A percentile compares a stretch with the other conserved stretches of the same genome.
These are phyloP conservation scores for Inga laurina DNA, from an alignment of 306 rosid genomes.

Conservation along the genomic window DNA sequence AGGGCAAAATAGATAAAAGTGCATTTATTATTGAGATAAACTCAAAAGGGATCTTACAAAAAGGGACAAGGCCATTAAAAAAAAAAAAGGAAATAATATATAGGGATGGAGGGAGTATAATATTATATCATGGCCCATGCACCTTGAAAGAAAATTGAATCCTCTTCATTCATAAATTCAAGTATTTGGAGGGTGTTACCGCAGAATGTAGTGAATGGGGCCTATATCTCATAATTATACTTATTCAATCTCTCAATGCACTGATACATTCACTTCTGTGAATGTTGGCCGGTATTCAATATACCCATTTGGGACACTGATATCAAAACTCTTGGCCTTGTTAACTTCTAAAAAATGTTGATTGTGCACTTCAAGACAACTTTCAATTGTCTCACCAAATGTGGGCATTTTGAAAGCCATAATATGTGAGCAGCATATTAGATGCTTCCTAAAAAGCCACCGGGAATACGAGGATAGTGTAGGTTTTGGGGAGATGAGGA, in stretches of 20 bases:
- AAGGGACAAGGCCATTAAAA: no score
- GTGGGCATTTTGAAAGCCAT: neutral
- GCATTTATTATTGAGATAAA: no score
- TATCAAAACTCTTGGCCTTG: neutral
- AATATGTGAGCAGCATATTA: neutral
- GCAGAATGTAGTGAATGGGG: neutral
- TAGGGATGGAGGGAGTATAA: no score
- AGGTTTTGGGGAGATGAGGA: conserved; percentile 26
- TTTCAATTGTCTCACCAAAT: neutral
- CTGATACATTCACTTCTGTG: neutral
- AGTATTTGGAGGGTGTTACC: neutral
- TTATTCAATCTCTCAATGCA: neutral
- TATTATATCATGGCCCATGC: neutral
- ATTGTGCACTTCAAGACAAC: neutral
- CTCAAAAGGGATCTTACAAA: no score
- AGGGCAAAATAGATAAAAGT: no score
- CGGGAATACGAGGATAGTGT: neutral
- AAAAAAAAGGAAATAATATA: no score
- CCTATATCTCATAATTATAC: neutral
- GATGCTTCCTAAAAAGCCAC: neutral
- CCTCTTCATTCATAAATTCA: neutral
- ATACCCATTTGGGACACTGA: no score
- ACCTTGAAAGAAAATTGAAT: neutral
- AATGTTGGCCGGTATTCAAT: no score
- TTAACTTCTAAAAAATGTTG: neutral